Percentiles rank a stretch among this genome's conserved stretches.
phyloP scores from a whole-genome alignment of 2,329 filamentous ascomycete genomes.

The Alternaria novae-zelandiae region DNA sequence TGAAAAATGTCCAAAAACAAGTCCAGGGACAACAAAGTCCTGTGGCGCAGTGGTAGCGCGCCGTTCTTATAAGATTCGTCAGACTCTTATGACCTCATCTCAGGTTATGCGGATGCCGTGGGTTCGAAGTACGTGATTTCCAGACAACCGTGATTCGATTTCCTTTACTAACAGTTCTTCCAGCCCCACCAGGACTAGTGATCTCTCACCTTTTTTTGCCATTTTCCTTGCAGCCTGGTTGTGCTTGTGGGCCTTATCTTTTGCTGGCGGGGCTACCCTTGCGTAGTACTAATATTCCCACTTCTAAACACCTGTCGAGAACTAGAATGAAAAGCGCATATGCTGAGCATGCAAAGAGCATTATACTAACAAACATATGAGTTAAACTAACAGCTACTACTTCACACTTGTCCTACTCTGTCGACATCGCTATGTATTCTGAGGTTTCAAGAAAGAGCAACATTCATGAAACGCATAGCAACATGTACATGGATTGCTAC shows the following conservation, averaged over 20 bases:
- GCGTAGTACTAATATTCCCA: not conserved
- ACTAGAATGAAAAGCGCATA: not conserved
- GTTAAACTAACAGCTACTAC: not conserved
- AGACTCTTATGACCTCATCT: conserved; percentile 44
- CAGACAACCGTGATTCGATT: not conserved
- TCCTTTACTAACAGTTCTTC: conserved; percentile 3
- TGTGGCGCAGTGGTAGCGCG: conserved; percentile 59
- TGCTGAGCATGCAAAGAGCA: not conserved
- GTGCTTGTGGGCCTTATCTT: not conserved
- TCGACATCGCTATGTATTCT: not conserved
- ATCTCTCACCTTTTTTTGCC: conserved; percentile 9
- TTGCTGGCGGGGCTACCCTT: not conserved
- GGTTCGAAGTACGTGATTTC: conserved; percentile 40
- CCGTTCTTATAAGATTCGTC: conserved; percentile 55
- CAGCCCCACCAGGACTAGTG: conserved; percentile 18
- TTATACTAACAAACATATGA: fast-evolving
- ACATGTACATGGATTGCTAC: not conserved
- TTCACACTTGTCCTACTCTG: not conserved
- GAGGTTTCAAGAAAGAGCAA: not conserved
- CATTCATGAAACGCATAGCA: not conserved
- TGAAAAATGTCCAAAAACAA: conserved; percentile 18
- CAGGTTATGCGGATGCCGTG: conserved; percentile 55
- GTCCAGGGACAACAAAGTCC: conserved; percentile 34
- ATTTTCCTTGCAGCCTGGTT: not conserved
- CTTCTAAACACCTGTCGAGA: not conserved